These are phyloP conservation scores for Suhomyces kilbournensis DNA, from an alignment of 805 yeast species.

Conservation along the genomic window DNA sequence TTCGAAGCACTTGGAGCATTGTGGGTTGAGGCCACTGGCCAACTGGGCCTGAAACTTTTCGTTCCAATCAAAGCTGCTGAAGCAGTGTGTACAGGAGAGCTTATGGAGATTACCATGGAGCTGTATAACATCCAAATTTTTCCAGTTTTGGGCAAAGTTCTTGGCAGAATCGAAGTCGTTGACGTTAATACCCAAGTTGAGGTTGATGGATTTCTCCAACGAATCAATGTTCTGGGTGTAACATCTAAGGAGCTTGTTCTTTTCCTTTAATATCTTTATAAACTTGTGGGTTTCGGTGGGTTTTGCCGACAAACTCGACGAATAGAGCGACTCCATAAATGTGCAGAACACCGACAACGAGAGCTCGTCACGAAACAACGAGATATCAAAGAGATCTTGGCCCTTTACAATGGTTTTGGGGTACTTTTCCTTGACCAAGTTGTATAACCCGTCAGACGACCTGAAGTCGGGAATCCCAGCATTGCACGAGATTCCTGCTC, in stretches of 20 bases:
- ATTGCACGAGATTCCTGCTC: constrained; percentile 95
- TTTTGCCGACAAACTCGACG: constrained; percentile 58
- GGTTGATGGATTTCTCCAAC: constrained; percentile 63
- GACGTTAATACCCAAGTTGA: constrained; percentile 53
- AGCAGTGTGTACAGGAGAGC: constrained; percentile 75
- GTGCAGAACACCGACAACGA: constrained; percentile 76
- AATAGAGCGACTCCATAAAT: constrained; percentile 80
- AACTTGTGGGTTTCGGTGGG: constrained; percentile 87
- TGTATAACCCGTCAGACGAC: constrained; percentile 78
- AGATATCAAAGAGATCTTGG: constrained; percentile 85
- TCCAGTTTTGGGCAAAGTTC: constrained; percentile 48
- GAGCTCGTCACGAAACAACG: constrained; percentile 66
- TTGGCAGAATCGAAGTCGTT: constrained; percentile 23
- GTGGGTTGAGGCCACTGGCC: constrained; percentile 66
- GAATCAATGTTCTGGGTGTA: constrained; percentile 96
- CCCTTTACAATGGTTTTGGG: constrained; percentile 71
- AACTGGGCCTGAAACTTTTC: constrained; percentile 45
- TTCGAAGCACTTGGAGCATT: constrained; percentile 67
- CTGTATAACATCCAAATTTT: constrained; percentile 73
- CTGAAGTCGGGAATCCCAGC: constrained; percentile 98
- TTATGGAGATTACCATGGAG: constrained; percentile 84
- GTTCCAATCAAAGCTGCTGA: constrained; percentile 58
- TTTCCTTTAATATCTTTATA: constrained; percentile 56
- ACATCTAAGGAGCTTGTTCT: constrained; percentile 71
- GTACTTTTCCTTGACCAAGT: constrained; percentile 59